Evolutionary conservation across 305 asterid species (phyloP), one percentile per base, ranked within the genome.

Genomic region (Fraxinus nigra): DNA sequence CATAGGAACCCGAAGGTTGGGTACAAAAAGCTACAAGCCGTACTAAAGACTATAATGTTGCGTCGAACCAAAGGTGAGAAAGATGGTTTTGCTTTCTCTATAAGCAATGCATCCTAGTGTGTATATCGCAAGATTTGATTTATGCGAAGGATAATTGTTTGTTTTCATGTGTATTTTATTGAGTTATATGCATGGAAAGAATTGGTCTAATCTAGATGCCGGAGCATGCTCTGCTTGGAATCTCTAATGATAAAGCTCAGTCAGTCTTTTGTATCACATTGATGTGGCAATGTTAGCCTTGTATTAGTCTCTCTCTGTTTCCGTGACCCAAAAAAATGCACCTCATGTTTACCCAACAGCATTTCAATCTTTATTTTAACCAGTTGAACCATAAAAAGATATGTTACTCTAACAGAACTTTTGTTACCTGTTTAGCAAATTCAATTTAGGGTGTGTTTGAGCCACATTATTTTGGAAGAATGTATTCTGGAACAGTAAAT

Each of bases 61-160:
- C 98, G 99, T 73, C 95, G 99, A 85, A 97, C 98, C 14, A 97
- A 97, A 92, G 97, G 99, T 95, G 85, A 81, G 83, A 81, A 63
- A 30, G 24, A 72, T 32, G 69, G 26, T 48, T 6, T n/a, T 74
- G 38, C 61, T 33, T 67, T 69, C 67, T 37, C 54, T 82, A 5
- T 61, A 72, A 43, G 76, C 37, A 56, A 56, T 79, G 43, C 61
- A 78, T 43, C 51, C 78, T 28, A 46, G 76, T 46, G 75, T 24
- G 24, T 54, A 63, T 85, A 18, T 75, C 51, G 51, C 48, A 13
- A 78, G 70, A 46, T 77, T 73, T 18, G 11, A 18, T 78, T 43
- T 80, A 22, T 46, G 76, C 46, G 37, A 24, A 2, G 73, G 76
- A n/a, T 32, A 70, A 32, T 70, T 70, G 76, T 32, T 70, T 33